phyloP scores from a whole-genome alignment of 805 yeast genomes.

The Kazachstania taianensis region DNA sequence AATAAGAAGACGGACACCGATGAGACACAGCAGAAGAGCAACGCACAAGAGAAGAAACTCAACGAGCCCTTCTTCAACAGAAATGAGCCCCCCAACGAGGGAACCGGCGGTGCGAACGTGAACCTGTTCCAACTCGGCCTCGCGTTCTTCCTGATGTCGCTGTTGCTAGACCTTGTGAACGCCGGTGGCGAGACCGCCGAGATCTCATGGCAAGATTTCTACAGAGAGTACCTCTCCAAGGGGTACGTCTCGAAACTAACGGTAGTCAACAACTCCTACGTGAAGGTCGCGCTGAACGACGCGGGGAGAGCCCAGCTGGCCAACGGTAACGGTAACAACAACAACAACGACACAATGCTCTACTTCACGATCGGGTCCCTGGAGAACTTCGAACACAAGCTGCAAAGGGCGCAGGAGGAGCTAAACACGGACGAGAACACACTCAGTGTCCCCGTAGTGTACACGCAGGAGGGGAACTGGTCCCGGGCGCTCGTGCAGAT shows the following conservation, averaged over 20 bases:
- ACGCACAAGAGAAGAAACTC: conserved; percentile 2
- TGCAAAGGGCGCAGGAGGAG: conserved; percentile 67
- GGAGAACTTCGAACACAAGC: conserved; percentile 73
- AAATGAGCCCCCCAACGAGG: background rate
- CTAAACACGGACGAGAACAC: conserved; percentile 43
- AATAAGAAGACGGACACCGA: background rate
- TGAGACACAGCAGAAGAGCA: conserved; percentile 5
- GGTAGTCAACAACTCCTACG: conserved; percentile 70
- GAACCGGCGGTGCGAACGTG: conserved; percentile 11
- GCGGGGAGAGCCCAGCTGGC: conserved; percentile 40
- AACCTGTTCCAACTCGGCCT: conserved; percentile 30
- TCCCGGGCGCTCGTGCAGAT: conserved; percentile 58
- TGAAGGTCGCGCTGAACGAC: conserved; percentile 57
- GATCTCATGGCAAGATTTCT: conserved; percentile 88
- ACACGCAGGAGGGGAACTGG: conserved; percentile 60
- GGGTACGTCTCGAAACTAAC: conserved; percentile 64
- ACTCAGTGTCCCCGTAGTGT: conserved; percentile 72
- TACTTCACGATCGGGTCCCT: conserved; percentile 81
- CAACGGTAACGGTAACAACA: conserved; percentile 12
- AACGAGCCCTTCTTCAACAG: background rate
- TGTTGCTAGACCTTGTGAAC: conserved; percentile 24
- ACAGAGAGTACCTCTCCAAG: conserved; percentile 60
- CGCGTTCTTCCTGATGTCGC: conserved; percentile 26
- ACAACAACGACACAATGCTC: conserved; percentile 29
- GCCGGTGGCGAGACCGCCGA: conserved; percentile 35